Evolutionary conservation across 805 yeast genomes (phyloP).

Genomic region (Debaryomyces prosopidis): DNA sequence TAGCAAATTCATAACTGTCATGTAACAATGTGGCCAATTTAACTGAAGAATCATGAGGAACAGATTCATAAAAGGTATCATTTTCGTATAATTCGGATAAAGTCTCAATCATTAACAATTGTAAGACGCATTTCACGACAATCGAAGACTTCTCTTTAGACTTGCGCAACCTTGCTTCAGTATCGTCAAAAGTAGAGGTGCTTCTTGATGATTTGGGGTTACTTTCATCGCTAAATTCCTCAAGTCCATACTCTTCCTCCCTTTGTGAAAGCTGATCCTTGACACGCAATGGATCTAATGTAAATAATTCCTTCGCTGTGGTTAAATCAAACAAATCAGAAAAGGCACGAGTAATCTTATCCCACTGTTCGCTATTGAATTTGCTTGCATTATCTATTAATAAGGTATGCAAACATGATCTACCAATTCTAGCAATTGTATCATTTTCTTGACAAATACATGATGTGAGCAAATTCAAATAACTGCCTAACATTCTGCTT

Average conservation of each 20-base stretch:
- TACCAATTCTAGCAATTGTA: conserved; percentile 92
- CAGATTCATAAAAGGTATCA: conserved; percentile 62
- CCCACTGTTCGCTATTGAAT: conserved; percentile 75
- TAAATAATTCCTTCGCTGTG: conserved; percentile 82
- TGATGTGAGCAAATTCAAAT: conserved; percentile 71
- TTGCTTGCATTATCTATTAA: conserved; percentile 71
- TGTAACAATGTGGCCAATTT: conserved; percentile 60
- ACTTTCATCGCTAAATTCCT: conserved; percentile 19
- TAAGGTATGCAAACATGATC: conserved; percentile 80
- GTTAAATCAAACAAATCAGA: conserved; percentile 73
- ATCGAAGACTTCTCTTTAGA: conserved; percentile 67
- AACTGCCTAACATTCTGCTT: conserved; percentile 73
- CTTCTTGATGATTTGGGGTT: conserved; percentile 9
- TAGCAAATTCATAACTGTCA: conserved; percentile 77
- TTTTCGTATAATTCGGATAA: conserved; percentile 76
- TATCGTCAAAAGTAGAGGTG: conserved; percentile 18
- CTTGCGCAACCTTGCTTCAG: conserved; percentile 40
- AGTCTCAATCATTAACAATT: conserved; percentile 83
- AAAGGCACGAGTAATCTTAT: conserved; percentile 62
- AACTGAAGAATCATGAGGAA: conserved; percentile 67
- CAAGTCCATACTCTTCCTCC: conserved; percentile 32
- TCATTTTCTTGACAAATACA: conserved; percentile 97
- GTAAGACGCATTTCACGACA: conserved; percentile 90
- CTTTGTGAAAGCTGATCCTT: not conserved
- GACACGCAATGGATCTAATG: conserved; percentile 48